Percentiles rank a stretch among this genome's conserved stretches.
Evolutionary conservation across 305 asterid genomes (phyloP).

Genomic region (Solanum hybrid): DNA sequence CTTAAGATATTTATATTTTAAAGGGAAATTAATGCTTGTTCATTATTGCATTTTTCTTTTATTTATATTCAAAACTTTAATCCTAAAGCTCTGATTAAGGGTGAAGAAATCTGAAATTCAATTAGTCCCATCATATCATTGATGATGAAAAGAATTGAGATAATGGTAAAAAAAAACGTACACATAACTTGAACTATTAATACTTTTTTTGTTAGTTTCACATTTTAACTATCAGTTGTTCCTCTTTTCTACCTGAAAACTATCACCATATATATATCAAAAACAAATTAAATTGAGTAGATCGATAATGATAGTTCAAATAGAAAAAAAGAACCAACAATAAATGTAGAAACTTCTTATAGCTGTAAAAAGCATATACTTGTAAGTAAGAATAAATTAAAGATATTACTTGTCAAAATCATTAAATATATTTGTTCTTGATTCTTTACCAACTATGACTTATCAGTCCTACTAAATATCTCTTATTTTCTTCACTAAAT

Average conservation of each 20-base stretch:
- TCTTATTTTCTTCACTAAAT: not conserved
- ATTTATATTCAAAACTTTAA: not conserved
- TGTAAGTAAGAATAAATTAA: not conserved
- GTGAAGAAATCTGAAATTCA: not conserved
- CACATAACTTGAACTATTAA: not conserved
- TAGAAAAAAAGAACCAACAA: not conserved
- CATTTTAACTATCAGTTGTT: not conserved
- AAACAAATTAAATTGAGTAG: rapidly evolving
- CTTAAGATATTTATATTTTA: not conserved
- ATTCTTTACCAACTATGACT: not conserved
- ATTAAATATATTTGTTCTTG: not conserved
- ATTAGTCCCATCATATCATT: not conserved
- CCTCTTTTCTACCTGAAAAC: not conserved
- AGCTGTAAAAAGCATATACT: not conserved
- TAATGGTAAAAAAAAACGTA: not conserved
- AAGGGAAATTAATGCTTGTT: not conserved
- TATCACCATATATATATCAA: not conserved
- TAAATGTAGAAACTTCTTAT: not conserved
- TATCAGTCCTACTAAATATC: not conserved
- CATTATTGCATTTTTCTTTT: not conserved
- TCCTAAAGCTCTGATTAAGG: not conserved
- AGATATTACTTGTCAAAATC: not conserved
- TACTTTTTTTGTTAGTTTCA: not conserved
- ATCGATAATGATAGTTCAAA: not conserved
- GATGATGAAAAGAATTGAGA: not conserved